Evolutionary conservation across 768 basidiomycete genomes (phyloP).

Genomic region (Rhodotorula toruloides): DNA sequence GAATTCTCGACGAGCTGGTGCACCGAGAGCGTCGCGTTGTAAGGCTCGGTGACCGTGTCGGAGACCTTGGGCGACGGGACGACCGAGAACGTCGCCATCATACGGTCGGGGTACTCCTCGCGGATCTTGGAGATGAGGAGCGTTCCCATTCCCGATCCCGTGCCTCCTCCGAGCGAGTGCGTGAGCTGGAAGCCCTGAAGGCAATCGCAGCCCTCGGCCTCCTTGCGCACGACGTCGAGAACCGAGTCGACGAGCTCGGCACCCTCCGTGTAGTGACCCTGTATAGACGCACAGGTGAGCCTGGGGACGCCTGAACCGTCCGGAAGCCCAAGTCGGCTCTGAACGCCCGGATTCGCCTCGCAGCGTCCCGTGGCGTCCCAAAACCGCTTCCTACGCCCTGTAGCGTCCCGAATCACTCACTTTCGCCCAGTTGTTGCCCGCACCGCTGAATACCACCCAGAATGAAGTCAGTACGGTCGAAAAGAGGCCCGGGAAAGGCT

Average conservation of each 20-base stretch:
- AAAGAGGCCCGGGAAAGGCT: too few relatives aligned
- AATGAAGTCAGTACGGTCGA: too few relatives aligned
- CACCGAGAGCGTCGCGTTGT: conserved; percentile 96
- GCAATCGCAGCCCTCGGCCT: conserved; percentile 95
- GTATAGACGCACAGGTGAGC: too few relatives aligned
- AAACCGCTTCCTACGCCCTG: too few relatives aligned
- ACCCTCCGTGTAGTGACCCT: conserved; percentile 81
- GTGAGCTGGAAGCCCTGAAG: conserved; percentile 99
- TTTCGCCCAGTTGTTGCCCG: conserved; percentile 99
- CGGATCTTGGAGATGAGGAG: conserved; percentile 98
- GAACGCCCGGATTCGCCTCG: too few relatives aligned
- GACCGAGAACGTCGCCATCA: conserved; percentile 99
- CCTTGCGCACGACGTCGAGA: conserved; percentile 96
- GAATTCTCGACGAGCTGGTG: conserved; percentile 99
- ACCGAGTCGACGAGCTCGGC: conserved; percentile 98
- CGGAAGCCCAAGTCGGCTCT: too few relatives aligned
- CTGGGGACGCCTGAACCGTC: too few relatives aligned
- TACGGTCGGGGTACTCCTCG: conserved; percentile 97
- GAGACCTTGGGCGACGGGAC: conserved; percentile 69
- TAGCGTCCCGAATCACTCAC: too few relatives aligned
- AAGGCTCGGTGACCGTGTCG: conserved; percentile 98
- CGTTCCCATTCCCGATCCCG: conserved; percentile 99
- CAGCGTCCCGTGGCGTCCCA: too few relatives aligned
- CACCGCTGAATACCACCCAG: too few relatives aligned
- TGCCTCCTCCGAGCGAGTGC: conserved; percentile 77